Evolutionary conservation across 73 alveolate genomes (phyloP), one percentile per base, ranked within the genome.

Genomic region (Paraurostyla sp.): DNA sequence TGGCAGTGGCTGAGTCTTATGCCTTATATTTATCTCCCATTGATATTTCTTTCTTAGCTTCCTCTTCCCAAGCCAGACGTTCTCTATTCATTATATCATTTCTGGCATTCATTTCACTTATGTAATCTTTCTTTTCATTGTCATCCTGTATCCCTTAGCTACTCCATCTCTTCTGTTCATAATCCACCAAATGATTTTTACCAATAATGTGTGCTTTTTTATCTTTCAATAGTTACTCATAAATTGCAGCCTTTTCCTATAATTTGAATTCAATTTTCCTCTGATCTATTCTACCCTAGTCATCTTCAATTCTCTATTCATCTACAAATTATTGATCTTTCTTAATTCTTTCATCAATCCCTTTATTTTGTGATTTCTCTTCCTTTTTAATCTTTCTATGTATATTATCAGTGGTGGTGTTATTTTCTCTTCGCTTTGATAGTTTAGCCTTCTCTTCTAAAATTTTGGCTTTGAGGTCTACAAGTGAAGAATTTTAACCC

Each of bases 1-100:
- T 73, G 9, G 87, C 68, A 43, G 73, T 73, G 1, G 87, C 87
- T 4, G 87, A 73, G 71, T 73, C 87, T 16, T 48, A 30, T 22
- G 46, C 7, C 7, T 65, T 65, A 36, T 32, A 4, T 6, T 30
- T 4, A 23, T n/a, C 9, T 16, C 73, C 71, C 46, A 27, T 22
- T n/a, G 49, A 27, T 45, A 73, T 73, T 45, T 73, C 87, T n/a
- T 33, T 22, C 4, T 71, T 16, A 2, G 87, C 87, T 73, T 73
- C 87, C 22, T n/a, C 23, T 27, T 73, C 87, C 87, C 87, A 73
- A 30, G 87, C 87, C 30, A 30, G 32, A 13, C 87, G 9, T 27
- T 73, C 68, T 36, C 87, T 73, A 2, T 68, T 71, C 73, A 73
- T 73, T 30, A 48, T 15, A 30, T 73, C 87, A 50, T 73, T 40